phyloP scores from a whole-genome alignment of 306 rosid species.

The Ceratonia siliqua region DNA sequence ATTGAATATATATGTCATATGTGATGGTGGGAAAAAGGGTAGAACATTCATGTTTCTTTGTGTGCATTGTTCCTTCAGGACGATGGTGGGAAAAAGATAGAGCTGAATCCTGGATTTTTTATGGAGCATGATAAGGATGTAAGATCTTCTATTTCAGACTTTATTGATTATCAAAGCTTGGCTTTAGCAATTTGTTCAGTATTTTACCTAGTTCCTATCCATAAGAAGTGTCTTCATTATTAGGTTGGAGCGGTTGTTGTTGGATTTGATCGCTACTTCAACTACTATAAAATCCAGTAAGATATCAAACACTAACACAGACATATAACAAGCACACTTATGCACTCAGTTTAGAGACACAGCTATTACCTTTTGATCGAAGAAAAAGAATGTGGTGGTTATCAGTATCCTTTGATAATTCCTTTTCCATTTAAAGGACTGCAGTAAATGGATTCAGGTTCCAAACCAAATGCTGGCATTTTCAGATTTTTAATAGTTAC shows the following conservation, averaged over 20 bases:
- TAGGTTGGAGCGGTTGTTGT: constrained; percentile 99
- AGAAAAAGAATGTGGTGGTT: constrained; percentile 25
- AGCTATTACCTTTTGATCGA: background rate
- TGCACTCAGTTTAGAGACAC: constrained; percentile 16
- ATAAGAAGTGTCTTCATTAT: constrained; percentile 9
- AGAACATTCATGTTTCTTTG: background rate
- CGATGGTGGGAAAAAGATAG: constrained; percentile 92
- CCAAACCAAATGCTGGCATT: background rate
- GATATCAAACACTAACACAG: constrained; percentile 43
- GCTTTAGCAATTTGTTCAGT: background rate
- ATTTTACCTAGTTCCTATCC: background rate
- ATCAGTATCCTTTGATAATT: constrained; percentile 9
- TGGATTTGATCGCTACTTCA: constrained; percentile 96
- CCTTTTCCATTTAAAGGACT: background rate
- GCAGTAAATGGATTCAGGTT: background rate
- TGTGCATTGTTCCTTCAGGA: constrained; percentile 50
- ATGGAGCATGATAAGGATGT: constrained; percentile 94
- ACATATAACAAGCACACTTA: constrained; percentile 18
- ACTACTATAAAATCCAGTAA: constrained; percentile 98
- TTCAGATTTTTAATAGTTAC: background rate
- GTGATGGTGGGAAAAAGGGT: background rate
- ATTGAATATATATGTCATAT: background rate
- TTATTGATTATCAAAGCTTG: constrained; percentile 27
- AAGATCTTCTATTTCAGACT: constrained; percentile 28
- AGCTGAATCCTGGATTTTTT: constrained; percentile 87